These are phyloP conservation scores for Chamaecyparis obtusa DNA, from an alignment of 75 land plant genomes.

Conservation along the genomic window DNA sequence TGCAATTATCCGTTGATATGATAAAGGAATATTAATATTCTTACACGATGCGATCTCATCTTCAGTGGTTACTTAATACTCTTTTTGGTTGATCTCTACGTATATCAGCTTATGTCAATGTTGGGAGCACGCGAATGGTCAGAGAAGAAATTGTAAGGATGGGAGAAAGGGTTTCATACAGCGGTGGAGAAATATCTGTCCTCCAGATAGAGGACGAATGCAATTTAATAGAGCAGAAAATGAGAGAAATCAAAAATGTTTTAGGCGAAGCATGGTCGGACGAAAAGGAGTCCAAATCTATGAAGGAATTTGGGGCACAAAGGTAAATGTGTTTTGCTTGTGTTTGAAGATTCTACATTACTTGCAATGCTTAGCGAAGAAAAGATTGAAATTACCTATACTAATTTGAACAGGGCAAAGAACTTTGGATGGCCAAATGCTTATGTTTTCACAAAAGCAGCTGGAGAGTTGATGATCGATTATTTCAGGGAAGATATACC, in stretches of 20 bases:
- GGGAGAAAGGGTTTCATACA: conserved; percentile 13
- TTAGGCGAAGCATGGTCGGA: background rate
- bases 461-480: conserved; percentile 39
- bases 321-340: no score
- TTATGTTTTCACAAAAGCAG: conserved; percentile 76
- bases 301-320: no score
- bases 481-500: no score
- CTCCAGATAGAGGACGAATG: conserved; percentile 24
- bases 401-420: conserved; percentile 29
- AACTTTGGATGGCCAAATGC: conserved; percentile 8
- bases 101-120: background rate
- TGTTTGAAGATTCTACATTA: background rate
- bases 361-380: background rate
- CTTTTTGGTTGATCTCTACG: background rate
- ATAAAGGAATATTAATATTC: no score
- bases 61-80: no score
- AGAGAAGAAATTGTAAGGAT: conserved; percentile 25
- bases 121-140: background rate
- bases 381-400: background rate
- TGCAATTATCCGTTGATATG: no score
- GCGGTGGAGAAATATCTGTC: background rate
- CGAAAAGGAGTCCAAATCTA: background rate
- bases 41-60: no score
- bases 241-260: background rate
- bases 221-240: no score